Conservation (phyloP, 2,329 filamentous ascomycete species). For the Clarireedia paspali region DNA sequence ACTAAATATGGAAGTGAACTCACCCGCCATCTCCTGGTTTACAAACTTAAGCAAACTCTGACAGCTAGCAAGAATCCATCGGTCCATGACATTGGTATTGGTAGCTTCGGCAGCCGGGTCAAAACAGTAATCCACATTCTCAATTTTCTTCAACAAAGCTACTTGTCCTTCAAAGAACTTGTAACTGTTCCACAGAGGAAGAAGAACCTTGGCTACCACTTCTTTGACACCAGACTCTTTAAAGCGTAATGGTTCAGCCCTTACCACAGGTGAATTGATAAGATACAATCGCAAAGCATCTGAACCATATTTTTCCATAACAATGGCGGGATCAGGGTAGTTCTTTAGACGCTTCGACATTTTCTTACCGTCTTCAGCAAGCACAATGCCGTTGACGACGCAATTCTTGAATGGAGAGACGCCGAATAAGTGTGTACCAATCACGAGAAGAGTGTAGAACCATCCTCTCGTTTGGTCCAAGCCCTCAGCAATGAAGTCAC, state of each 20-base stretch:
- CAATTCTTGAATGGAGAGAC: slow-evolving; percentile 87
- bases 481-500: slow-evolving; percentile 90
- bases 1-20: slow-evolving; percentile 28
- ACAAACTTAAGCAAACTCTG: slow-evolving; percentile 89
- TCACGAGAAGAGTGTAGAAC: slow-evolving; percentile 89
- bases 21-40: slow-evolving; percentile 81
- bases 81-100: slow-evolving; percentile 90
- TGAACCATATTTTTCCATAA: slow-evolving; percentile 84
- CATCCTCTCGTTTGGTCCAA: slow-evolving; percentile 91
- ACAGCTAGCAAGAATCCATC: slow-evolving; percentile 88
- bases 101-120: slow-evolving; percentile 66
- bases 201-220: slow-evolving; percentile 82
- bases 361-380: slow-evolving; percentile 94
- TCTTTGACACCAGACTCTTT: slow-evolving; percentile 91
- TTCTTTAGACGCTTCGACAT: slow-evolving; percentile 98
- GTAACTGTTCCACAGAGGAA: slow-evolving; percentile 94
- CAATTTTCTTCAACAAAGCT: slow-evolving; percentile 76
- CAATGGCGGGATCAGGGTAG: slow-evolving; percentile 77
- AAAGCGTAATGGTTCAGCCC: slow-evolving; percentile 83
- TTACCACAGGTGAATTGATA: slow-evolving; percentile 92
- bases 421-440: slow-evolving; percentile 82
- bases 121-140: slow-evolving; percentile 68
- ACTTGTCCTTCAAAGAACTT: slow-evolving; percentile 94
- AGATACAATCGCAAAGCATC: slow-evolving; percentile 92
- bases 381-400: slow-evolving; percentile 90